Evolutionary conservation across 768 basidiomycete genomes (phyloP).

Genomic region (Pleurotus tuber-regium): DNA sequence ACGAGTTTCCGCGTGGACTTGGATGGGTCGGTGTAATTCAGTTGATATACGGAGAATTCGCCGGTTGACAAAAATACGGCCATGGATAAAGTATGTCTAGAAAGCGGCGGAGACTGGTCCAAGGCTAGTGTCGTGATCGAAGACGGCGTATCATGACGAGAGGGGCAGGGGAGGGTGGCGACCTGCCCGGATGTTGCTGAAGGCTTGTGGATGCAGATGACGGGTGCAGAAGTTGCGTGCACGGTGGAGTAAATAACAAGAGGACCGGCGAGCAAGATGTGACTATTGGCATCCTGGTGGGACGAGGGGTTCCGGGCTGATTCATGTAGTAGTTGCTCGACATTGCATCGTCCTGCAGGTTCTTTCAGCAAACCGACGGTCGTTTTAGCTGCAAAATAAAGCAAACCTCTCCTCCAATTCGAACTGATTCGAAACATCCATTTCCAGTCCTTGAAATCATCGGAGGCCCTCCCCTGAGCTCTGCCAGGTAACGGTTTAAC

Average conservation of each 20-base stretch:
- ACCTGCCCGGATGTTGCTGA: not conserved
- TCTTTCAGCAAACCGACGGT: not conserved
- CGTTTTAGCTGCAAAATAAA: conserved; percentile 12
- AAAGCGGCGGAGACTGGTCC: conserved; percentile 66
- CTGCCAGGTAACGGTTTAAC: conserved; percentile 58
- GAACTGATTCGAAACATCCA: conserved; percentile 85
- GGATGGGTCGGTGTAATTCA: conserved; percentile 45
- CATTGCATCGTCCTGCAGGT: conserved; percentile 58
- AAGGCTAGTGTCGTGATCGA: conserved; percentile 66
- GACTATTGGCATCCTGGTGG: conserved; percentile 22
- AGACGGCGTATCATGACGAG: conserved; percentile 28
- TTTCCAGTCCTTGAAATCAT: conserved; percentile 65
- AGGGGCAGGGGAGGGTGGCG: conserved; percentile 39
- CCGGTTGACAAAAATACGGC: conserved; percentile 66
- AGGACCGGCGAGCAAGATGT: conserved; percentile 58
- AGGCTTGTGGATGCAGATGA: conserved; percentile 30
- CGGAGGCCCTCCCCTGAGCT: conserved; percentile 30
- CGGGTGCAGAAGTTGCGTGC: conserved; percentile 33
- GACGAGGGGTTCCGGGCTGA: conserved; percentile 7
- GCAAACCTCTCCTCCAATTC: conserved; percentile 76
- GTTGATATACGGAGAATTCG: conserved; percentile 58
- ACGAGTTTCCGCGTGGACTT: conserved; percentile 41
- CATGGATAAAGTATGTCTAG: conserved; percentile 41
- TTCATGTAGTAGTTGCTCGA: conserved; percentile 35
- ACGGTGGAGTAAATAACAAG: conserved; percentile 59